A percentile compares a stretch with the other conserved stretches of the same genome.
phyloP scores from a whole-genome alignment of 345 rosid genomes.

The Lenwebbia sp. region DNA sequence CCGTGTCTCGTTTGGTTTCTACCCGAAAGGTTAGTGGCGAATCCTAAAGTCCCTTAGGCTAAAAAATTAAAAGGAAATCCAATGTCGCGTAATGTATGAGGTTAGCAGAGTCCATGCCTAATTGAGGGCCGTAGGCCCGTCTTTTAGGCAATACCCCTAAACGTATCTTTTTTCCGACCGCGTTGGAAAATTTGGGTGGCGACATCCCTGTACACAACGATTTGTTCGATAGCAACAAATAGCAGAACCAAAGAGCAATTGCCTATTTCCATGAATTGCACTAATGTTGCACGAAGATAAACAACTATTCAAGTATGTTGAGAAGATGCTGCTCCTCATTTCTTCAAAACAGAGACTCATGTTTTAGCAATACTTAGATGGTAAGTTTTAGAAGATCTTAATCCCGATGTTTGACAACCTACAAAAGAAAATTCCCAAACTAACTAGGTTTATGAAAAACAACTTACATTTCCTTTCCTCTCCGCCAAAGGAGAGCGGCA shows the following conservation, averaged over 20 bases:
- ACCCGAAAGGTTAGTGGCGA: no score
- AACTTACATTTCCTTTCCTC: conserved; percentile 28
- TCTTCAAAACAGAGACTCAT: conserved; percentile 9
- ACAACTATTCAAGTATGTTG: conserved; percentile 35
- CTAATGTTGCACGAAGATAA: conserved; percentile 15
- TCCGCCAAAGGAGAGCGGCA: conserved; percentile 19
- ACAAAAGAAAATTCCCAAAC: not conserved
- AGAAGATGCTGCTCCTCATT: conserved; percentile 35
- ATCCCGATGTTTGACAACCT: not conserved
- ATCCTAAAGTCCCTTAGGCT: no score
- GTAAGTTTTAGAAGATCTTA: not conserved
- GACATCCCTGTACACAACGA: conserved; percentile 30
- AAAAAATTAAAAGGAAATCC: no score
- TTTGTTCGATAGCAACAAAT: conserved; percentile 37
- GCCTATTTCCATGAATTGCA: conserved; percentile 19
- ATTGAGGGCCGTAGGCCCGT: no score
- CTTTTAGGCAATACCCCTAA: no score
- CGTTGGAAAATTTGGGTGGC: no score
- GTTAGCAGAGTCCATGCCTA: no score
- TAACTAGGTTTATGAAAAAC: not conserved
- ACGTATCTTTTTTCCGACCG: no score
- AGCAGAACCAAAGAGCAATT: no score
- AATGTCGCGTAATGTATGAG: no score
- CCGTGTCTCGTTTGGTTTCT: no score
- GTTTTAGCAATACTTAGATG: not conserved